Conservation (phyloP, 2,329 filamentous ascomycete species). For the Phyllosticta citribraziliensis region DNA sequence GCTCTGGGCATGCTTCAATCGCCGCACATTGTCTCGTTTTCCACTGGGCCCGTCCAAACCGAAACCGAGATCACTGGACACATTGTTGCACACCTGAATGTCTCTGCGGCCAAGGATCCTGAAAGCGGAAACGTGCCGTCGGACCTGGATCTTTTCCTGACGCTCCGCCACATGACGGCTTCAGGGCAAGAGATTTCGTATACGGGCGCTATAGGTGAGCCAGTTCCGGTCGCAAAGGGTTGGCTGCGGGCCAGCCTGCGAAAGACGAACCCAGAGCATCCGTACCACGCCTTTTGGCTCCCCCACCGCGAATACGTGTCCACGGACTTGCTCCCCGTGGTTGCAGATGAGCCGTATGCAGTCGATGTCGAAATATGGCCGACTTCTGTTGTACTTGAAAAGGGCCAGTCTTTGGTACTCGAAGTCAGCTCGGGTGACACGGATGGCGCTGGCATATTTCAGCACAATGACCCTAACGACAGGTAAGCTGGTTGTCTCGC, state of each 20-base stretch:
- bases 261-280: slow-evolving; percentile 42
- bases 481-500: slow-evolving; percentile 23
- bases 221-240: slow-evolving; percentile 53
- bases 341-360: slow-evolving; percentile 45
- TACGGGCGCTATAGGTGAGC: slow-evolving; percentile 56
- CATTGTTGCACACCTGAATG: slow-evolving; percentile 52
- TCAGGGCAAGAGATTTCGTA: slow-evolving; percentile 50
- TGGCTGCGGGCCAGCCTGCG: slow-evolving; percentile 52
- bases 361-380: slow-evolving; percentile 58
- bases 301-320: slow-evolving; percentile 52
- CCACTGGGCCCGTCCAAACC: slow-evolving; percentile 45
- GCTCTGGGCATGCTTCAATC: slow-evolving; percentile 49
- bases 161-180: slow-evolving; percentile 47
- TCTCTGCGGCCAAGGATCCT: slow-evolving; percentile 41
- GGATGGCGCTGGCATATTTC: slow-evolving; percentile 49
- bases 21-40: slow-evolving; percentile 48
- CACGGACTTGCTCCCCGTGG: slow-evolving; percentile 46
- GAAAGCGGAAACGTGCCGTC: slow-evolving; percentile 29
- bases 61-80: slow-evolving; percentile 64
- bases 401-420: slow-evolving; percentile 46
- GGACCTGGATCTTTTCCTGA: slow-evolving; percentile 56
- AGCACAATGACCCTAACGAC: slow-evolving; percentile 43
- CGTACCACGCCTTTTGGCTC: slow-evolving; percentile 43
- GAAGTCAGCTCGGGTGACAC: slow-evolving; percentile 47
- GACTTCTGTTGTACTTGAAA: slow-evolving; percentile 48